These are phyloP conservation scores for Starmera dryadoides DNA, from an alignment of 805 yeast genomes.

Conservation along the genomic window DNA sequence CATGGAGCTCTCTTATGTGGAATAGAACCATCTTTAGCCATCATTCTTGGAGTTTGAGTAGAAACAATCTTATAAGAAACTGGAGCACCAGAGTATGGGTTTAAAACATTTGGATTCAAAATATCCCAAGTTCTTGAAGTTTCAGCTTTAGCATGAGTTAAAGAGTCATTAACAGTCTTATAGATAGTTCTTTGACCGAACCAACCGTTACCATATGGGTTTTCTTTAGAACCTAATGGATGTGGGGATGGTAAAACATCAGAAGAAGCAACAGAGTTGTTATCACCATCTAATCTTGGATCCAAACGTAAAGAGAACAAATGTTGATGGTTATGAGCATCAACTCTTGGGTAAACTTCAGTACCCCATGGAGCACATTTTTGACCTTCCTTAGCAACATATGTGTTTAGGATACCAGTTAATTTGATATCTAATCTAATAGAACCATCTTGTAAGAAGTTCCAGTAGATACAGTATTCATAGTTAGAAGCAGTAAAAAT, in stretches of 20 bases:
- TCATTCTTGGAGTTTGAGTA: constrained; percentile 62
- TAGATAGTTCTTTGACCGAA: constrained; percentile 56
- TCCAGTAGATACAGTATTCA: constrained; percentile 82
- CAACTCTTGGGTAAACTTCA: constrained; percentile 68
- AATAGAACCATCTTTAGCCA: constrained; percentile 68
- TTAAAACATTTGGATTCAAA: constrained; percentile 61
- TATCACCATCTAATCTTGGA: constrained; percentile 77
- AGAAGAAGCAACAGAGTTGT: constrained; percentile 61
- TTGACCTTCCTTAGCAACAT: constrained; percentile 55
- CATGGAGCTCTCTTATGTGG: constrained; percentile 80
- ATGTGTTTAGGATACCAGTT: constrained; percentile 80
- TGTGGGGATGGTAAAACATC: constrained; percentile 57
- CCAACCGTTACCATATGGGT: constrained; percentile 76
- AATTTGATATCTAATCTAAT: constrained; percentile 72
- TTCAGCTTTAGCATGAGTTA: constrained; percentile 51
- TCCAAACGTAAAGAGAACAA: constrained; percentile 70
- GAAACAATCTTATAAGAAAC: constrained; percentile 73
- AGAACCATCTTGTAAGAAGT: constrained; percentile 77
- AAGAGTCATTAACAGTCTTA: constrained; percentile 61
- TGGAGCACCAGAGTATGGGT: constrained; percentile 68
- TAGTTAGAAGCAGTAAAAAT: constrained; percentile 84
- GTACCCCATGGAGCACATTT: constrained; percentile 74
- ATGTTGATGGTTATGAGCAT: constrained; percentile 86
- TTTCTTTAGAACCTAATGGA: constrained; percentile 60
- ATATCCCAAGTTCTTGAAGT: constrained; percentile 74